These are phyloP conservation scores for Chlorokybus atmophyticus DNA, from an alignment of 139 green algal genomes.

Conservation along the genomic window DNA sequence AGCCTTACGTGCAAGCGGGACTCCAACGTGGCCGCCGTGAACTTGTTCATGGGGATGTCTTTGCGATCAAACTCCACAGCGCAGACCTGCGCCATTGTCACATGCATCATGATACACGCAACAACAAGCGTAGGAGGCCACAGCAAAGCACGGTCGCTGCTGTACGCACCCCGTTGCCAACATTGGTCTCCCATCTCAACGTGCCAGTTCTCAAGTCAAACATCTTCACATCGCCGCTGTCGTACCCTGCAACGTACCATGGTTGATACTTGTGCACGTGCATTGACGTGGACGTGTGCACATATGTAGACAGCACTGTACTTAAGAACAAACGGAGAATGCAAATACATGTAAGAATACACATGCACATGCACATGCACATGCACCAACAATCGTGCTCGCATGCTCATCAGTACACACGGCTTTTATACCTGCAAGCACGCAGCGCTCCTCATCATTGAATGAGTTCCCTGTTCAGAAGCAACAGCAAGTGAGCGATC, in stretches of 20 bases:
- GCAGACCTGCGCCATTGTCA: constrained; percentile 29
- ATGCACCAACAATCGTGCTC: too few relatives aligned
- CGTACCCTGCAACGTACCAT: constrained; percentile 75
- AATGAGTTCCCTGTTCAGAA: constrained; percentile 45
- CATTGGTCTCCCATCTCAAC: constrained; percentile 42
- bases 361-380: too few relatives aligned
- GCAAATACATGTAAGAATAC: too few relatives aligned
- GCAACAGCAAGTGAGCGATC: too few relatives aligned
- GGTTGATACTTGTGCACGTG: too few relatives aligned
- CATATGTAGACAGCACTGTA: too few relatives aligned
- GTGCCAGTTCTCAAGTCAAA: constrained; percentile 62
- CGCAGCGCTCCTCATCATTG: constrained; percentile 64
- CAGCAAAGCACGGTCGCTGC: neutral
- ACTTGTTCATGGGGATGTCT: constrained; percentile 95
- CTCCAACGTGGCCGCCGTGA: constrained; percentile 65
- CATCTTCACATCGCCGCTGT: constrained; percentile 76
- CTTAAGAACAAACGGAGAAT: too few relatives aligned
- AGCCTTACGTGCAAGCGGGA: constrained; percentile 58
- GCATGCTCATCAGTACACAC: too few relatives aligned
- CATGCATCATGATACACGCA: neutral
- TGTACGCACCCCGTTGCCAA: constrained; percentile 57
- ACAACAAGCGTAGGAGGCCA: neutral
- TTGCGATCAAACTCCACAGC: constrained; percentile 70
- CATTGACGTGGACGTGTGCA: too few relatives aligned
- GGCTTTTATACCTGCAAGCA: constrained; percentile 33